Percentiles rank a stretch among this genome's conserved stretches.
Conservation (phyloP, 73 alveolate genomes). For the Paramecium sexaurelia region DNA sequence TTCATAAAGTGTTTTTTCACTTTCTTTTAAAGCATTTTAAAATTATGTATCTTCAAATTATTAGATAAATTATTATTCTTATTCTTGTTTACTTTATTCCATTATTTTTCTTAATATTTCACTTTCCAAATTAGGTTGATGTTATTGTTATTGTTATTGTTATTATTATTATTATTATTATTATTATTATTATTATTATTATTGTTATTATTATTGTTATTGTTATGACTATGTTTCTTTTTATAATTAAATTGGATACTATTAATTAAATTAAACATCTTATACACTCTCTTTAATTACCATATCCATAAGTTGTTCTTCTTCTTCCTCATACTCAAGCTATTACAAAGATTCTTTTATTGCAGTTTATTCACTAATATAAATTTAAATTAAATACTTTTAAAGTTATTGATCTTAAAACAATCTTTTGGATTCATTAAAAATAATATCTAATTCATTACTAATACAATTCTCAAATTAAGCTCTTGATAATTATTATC, state of each 20-base stretch:
- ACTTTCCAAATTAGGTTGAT: not conserved
- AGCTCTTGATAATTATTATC: conserved; percentile 75
- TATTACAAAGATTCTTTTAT: conserved; percentile 25
- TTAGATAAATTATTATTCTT: conserved; percentile 39
- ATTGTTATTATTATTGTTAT: not conserved
- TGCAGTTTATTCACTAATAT: conserved; percentile 30
- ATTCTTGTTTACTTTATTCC: conserved; percentile 52
- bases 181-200: not conserved
- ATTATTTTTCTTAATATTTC: not conserved
- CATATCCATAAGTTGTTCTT: conserved; percentile 63
- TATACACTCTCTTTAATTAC: conserved; percentile 55
- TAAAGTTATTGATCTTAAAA: conserved; percentile 53
- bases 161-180: not conserved
- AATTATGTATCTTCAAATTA: conserved; percentile 72
- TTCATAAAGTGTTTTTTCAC: conserved; percentile 58
- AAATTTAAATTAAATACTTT: conserved; percentile 3
- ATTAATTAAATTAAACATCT: conserved; percentile 8
- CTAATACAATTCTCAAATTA: conserved; percentile 73
- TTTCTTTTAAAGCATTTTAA: conserved; percentile 68
- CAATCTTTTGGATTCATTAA: conserved; percentile 77
- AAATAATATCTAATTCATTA: conserved; percentile 80
- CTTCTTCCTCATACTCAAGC: conserved; percentile 67
- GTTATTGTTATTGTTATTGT: not conserved
- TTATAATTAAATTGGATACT: not conserved
- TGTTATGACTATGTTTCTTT: not conserved